Evolutionary conservation across 106 monocot genomes (phyloP).

Genomic region (Dioscorea dumetorum): DNA sequence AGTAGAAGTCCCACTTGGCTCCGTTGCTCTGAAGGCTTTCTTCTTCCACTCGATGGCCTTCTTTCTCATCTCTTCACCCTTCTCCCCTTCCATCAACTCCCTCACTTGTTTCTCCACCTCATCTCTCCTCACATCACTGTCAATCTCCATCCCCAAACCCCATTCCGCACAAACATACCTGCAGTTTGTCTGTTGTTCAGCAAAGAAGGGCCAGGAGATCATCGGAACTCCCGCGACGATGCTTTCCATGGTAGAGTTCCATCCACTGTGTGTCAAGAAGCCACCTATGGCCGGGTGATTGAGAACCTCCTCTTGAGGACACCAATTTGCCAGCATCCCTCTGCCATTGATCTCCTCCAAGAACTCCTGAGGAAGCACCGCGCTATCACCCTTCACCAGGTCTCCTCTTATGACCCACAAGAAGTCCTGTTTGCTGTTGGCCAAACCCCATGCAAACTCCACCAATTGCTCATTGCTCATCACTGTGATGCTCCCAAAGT

Average conservation of each 20-base stretch:
- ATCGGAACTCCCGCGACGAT: conserved; percentile 18
- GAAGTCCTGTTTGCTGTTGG: conserved; percentile 9
- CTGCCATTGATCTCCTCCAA: conserved; percentile 4
- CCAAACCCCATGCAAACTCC: conserved; percentile 32
- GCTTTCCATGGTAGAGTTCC: conserved; percentile 30
- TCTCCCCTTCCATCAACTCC: conserved; percentile 5
- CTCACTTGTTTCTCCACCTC: conserved; percentile 6
- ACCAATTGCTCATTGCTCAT: conserved; percentile 17
- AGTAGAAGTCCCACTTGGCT: neutral
- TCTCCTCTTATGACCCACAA: conserved; percentile 23
- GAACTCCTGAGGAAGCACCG: conserved; percentile 17
- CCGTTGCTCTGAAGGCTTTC: neutral
- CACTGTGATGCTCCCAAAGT: conserved; percentile 31
- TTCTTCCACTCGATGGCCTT: conserved; percentile 2
- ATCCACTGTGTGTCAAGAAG: conserved; percentile 28
- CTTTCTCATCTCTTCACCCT: conserved; percentile 7
- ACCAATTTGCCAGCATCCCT: conserved; percentile 17
- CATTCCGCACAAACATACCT: conserved; percentile 3
- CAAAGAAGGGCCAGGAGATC: conserved; percentile 31
- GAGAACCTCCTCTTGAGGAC: conserved; percentile 25
- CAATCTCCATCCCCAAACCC: conserved; percentile 9
- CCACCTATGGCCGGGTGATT: conserved; percentile 17
- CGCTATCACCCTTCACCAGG: conserved; percentile 8
- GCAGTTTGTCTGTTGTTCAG: conserved; percentile 11
- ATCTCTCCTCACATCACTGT: conserved; percentile 7